phyloP scores from a whole-genome alignment of 169 alveolate genomes.

The Plasmodium falciparum region DNA sequence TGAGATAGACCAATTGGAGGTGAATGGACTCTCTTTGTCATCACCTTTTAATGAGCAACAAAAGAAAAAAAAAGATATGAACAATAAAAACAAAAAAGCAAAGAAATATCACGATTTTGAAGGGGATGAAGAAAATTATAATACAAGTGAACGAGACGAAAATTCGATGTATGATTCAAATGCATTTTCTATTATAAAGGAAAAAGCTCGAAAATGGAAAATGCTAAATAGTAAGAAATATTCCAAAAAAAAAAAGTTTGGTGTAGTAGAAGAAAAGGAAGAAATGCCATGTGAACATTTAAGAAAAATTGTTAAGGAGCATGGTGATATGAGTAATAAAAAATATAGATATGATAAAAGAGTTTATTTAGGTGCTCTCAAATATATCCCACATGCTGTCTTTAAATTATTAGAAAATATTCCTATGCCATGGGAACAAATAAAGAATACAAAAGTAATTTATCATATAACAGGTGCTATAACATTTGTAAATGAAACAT shows the following conservation, averaged over 20 bases:
- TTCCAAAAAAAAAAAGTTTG: constrained; percentile 78
- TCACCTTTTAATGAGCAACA: background rate
- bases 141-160: background rate
- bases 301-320: constrained; percentile 98
- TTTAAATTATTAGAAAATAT: constrained; percentile 98
- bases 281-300: constrained; percentile 99
- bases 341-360: constrained; percentile 98
- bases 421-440: constrained; percentile 99
- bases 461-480: constrained; percentile 99
- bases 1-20: background rate
- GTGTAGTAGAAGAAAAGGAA: constrained; percentile 80
- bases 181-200: constrained; percentile 46
- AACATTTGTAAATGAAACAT: constrained; percentile 98
- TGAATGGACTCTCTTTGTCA: background rate
- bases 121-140: constrained; percentile 3
- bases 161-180: constrained; percentile 1
- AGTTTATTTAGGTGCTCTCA: constrained; percentile 97
- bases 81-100: constrained; percentile 6
- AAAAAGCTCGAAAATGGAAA: constrained; percentile 90
- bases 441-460: constrained; percentile 95
- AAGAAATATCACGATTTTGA: constrained; percentile 27
- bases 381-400: constrained; percentile 99
- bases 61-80: constrained; percentile 18
- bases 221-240: constrained; percentile 86
- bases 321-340: constrained; percentile 98